Conservation (phyloP, 352 stramenopile genomes). For the Thraustochytrium sp. region DNA sequence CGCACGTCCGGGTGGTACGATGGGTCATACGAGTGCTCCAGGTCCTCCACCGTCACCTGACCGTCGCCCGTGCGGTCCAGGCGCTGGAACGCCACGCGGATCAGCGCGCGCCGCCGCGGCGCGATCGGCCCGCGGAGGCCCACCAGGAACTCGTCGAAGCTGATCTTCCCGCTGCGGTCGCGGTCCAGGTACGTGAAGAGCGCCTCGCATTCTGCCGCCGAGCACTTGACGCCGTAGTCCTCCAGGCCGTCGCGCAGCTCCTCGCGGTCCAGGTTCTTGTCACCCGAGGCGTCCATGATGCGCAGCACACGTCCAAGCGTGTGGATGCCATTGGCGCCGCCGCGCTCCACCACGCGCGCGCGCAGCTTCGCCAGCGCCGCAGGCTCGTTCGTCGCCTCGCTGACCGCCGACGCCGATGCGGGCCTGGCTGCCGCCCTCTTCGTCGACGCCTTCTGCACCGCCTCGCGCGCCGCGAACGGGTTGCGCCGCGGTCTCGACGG, state of each 20-base stretch:
- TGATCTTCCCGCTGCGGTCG: slow-evolving; percentile 71
- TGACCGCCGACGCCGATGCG: background rate
- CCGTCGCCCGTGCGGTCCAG: slow-evolving; percentile 55
- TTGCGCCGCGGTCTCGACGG: background rate
- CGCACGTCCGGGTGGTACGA: slow-evolving; percentile 54
- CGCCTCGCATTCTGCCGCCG: slow-evolving; percentile 51
- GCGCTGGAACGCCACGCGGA: slow-evolving; percentile 54
- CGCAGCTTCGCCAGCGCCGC: slow-evolving; percentile 22
- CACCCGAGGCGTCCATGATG: slow-evolving; percentile 56
- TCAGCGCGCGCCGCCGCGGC: slow-evolving; percentile 48
- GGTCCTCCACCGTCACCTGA: slow-evolving; percentile 51
- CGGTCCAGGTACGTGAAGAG: slow-evolving; percentile 59
- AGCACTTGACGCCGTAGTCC: slow-evolving; percentile 52
- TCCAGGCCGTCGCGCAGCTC: slow-evolving; percentile 53
- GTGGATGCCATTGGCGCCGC: slow-evolving; percentile 50
- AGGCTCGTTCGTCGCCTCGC: background rate
- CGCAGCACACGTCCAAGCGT: slow-evolving; percentile 47
- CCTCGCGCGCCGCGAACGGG: background rate
- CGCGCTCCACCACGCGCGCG: slow-evolving; percentile 45
- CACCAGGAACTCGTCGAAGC: slow-evolving; percentile 75
- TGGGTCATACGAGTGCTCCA: slow-evolving; percentile 55
- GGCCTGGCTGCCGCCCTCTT: background rate
- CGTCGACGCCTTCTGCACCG: too few relatives aligned
- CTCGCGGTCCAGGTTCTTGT: slow-evolving; percentile 51
- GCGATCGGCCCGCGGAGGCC: slow-evolving; percentile 62